These are phyloP conservation scores for Colletotrichum costaricense DNA, from an alignment of 2,329 filamentous ascomycete genomes.

Conservation along the genomic window DNA sequence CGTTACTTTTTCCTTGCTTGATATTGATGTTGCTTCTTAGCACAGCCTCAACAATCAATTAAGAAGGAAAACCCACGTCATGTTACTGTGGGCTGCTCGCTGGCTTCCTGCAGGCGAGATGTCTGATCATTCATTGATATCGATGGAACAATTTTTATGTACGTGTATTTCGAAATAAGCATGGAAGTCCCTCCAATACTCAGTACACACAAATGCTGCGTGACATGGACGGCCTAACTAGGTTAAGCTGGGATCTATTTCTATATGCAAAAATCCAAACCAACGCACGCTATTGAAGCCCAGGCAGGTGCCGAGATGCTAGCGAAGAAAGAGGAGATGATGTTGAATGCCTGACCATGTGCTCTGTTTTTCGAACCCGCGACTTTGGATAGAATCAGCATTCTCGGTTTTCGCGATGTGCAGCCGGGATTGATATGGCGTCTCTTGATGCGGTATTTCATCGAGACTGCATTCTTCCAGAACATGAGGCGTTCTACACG, in stretches of 20 bases:
- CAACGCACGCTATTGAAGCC: constrained; percentile 4
- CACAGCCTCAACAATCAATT: constrained; percentile 32
- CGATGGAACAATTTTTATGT: neutral
- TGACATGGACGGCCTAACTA: constrained; percentile 1
- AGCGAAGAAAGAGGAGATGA: constrained; percentile 15
- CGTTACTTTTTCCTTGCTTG: constrained; percentile 8
- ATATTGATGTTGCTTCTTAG: constrained; percentile 1
- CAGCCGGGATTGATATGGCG: neutral
- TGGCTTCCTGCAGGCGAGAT: neutral
- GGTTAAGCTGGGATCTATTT: neutral
- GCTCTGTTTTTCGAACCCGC: neutral
- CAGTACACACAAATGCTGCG: neutral
- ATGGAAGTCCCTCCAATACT: neutral
- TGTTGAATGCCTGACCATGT: constrained; percentile 7
- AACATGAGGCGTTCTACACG: neutral
- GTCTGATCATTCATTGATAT: neutral
- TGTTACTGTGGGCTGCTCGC: constrained; percentile 3
- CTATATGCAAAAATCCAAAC: neutral
- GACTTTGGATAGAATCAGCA: neutral
- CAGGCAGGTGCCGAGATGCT: neutral
- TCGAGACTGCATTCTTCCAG: neutral
- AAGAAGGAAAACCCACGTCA: neutral
- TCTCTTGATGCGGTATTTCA: neutral
- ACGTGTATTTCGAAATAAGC: neutral
- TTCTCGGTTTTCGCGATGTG: neutral